A percentile compares a stretch with the other conserved stretches of the same genome.
phyloP scores from a whole-genome alignment of 352 stramenopile species.

The Phytophthora foliorum region DNA sequence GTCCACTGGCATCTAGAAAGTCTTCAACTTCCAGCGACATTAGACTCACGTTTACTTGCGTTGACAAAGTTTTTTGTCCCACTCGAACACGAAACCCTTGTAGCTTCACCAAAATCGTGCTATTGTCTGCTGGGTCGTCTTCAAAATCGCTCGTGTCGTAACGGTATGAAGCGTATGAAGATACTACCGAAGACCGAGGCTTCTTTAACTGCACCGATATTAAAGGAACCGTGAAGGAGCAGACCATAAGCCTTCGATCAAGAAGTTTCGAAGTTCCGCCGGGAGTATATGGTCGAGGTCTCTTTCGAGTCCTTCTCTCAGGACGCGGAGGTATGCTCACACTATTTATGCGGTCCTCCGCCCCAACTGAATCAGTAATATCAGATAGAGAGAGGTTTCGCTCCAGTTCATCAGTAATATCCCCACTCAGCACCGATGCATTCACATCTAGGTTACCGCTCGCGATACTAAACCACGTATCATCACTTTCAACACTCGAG shows the following conservation, averaged over 20 bases:
- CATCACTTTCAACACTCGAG: conserved; percentile 86
- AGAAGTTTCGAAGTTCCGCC: conserved; percentile 57
- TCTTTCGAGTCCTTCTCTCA: conserved; percentile 38
- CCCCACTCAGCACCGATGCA: conserved; percentile 21
- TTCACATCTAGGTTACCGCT: conserved; percentile 68
- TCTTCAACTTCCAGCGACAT: conserved; percentile 85
- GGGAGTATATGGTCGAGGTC: conserved; percentile 30
- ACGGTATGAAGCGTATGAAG: conserved; percentile 61
- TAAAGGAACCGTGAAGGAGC: conserved; percentile 83
- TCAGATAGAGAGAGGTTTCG: conserved; percentile 29
- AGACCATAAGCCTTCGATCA: conserved; percentile 79
- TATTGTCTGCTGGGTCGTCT: conserved; percentile 69
- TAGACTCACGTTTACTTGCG: conserved; percentile 73
- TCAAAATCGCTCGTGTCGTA: conserved; percentile 72
- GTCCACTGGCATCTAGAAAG: conserved; percentile 63
- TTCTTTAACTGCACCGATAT: conserved; percentile 89
- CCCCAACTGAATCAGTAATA: conserved; percentile 14
- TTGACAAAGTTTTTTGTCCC: conserved; percentile 85
- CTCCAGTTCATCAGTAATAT: conserved; percentile 21
- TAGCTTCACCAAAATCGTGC: conserved; percentile 78
- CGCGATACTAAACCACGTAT: conserved; percentile 92
- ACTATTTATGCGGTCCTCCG: conserved; percentile 10
- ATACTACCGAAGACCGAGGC: conserved; percentile 49
- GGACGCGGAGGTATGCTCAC: conserved; percentile 20
- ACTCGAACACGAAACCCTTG: conserved; percentile 86